Conservation (phyloP, 2,329 filamentous ascomycete genomes). For the Xylogone sp. region DNA sequence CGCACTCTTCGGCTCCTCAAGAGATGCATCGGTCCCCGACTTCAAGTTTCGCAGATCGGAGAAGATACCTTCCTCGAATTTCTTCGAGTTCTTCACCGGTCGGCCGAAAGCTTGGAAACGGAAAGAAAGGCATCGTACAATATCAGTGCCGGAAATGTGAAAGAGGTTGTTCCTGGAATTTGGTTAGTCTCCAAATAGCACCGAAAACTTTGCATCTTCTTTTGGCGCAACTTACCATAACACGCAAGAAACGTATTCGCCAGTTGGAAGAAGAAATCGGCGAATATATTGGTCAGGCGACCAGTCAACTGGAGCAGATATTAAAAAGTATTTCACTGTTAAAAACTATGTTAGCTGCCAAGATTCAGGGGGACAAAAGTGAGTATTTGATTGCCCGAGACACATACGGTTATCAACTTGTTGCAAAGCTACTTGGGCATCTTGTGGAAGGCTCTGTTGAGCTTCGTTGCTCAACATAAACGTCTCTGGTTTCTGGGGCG, state of each 20-base stretch:
- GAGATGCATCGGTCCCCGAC: constrained; percentile 93
- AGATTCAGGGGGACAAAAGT: no score
- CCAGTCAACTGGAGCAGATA: constrained; percentile 98
- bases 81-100: constrained; percentile 98
- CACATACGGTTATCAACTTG: constrained; percentile 94
- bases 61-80: constrained; percentile 99
- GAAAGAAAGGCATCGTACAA: constrained; percentile 96
- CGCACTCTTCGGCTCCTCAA: constrained; percentile 97
- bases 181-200: constrained; percentile 22
- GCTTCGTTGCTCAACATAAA: constrained; percentile 98
- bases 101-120: constrained; percentile 97
- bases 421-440: constrained; percentile 94
- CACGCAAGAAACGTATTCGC: constrained; percentile 98
- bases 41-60: constrained; percentile 97
- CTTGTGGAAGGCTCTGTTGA: constrained; percentile 91
- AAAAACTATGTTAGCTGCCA: constrained; percentile 11
- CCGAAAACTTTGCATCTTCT: constrained; percentile 9
- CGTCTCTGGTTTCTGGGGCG: constrained; percentile 94
- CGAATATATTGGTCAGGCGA: constrained; percentile 94
- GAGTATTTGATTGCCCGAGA: constrained; percentile 5
- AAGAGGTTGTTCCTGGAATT: constrained; percentile 86
- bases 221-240: constrained; percentile 60
- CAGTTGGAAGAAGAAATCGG: constrained; percentile 89
- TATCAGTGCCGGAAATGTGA: constrained; percentile 98
- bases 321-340: constrained; percentile 97